Evolutionary conservation across 1,139 yeast species (phyloP).

Genomic region (Geotrichum aggregatum): DNA sequence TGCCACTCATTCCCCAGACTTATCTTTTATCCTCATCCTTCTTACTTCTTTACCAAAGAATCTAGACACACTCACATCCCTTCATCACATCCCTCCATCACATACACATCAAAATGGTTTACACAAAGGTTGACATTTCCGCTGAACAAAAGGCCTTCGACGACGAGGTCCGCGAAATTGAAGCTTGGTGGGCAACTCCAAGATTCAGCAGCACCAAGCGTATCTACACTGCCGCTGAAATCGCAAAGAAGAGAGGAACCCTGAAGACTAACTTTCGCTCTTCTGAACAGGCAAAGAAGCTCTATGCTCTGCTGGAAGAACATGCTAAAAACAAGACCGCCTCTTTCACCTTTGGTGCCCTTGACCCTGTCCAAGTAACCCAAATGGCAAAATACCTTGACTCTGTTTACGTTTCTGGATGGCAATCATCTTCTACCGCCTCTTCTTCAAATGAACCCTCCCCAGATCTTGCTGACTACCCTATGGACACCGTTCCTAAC

Average conservation of each 20-base stretch:
- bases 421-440: conserved; percentile 98
- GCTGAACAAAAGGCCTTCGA: conserved; percentile 64
- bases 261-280: conserved; percentile 68
- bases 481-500: conserved; percentile 97
- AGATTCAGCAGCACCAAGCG: conserved; percentile 89
- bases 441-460: conserved; percentile 96
- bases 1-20: conserved; percentile 17
- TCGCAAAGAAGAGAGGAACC: conserved; percentile 84
- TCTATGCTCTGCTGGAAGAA: conserved; percentile 61
- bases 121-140: conserved; percentile 28
- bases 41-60: neutral
- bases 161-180: conserved; percentile 65
- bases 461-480: conserved; percentile 97
- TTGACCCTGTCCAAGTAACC: conserved; percentile 92
- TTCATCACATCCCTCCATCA: neutral
- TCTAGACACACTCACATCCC: neutral
- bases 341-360: conserved; percentile 91
- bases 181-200: conserved; percentile 88
- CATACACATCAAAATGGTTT: conserved; percentile 16
- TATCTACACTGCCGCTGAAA: conserved; percentile 82
- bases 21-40: conserved; percentile 1
- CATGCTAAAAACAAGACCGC: conserved; percentile 73
- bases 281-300: conserved; percentile 76
- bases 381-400: conserved; percentile 96
- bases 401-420: conserved; percentile 89